These are phyloP conservation scores for Aspergillus pseudonomiae DNA, from an alignment of 2,329 filamentous ascomycete species.

Conservation along the genomic window DNA sequence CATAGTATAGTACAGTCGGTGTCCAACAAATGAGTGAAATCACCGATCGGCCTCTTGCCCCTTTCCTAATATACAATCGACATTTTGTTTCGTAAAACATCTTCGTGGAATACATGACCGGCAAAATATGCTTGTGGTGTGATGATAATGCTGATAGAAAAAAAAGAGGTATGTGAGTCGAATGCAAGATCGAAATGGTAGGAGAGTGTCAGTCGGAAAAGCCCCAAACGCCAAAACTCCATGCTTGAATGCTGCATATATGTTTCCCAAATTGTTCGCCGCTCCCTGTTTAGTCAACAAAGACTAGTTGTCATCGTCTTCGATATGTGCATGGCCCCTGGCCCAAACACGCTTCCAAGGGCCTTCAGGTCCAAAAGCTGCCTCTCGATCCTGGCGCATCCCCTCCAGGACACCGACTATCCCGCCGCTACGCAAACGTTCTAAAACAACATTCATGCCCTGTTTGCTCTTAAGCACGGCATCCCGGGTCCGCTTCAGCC, in stretches of 20 bases:
- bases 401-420: constrained; percentile 71
- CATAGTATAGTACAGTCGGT: constrained; percentile 27
- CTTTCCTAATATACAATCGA: constrained; percentile 25
- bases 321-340: constrained; percentile 27
- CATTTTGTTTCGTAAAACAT: constrained; percentile 17
- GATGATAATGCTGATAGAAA: constrained; percentile 9
- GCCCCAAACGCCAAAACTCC: constrained; percentile 29
- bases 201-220: constrained; percentile 26
- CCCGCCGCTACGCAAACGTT: constrained; percentile 65
- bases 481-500: constrained; percentile 61
- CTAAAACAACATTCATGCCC: constrained; percentile 68
- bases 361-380: constrained; percentile 40
- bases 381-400: constrained; percentile 65
- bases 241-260: constrained; percentile 28
- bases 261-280: constrained; percentile 12
- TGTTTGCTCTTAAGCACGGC: constrained; percentile 65
- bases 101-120: constrained; percentile 17
- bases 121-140: constrained; percentile 20
- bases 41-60: background rate
- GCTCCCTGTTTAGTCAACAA: background rate
- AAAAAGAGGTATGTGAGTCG: constrained; percentile 3
- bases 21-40: background rate
- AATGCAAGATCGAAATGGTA: constrained; percentile 14
- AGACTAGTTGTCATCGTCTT: constrained; percentile 34
- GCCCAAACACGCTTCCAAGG: constrained; percentile 48